A percentile compares a stretch with the other conserved stretches of the same genome.
These are phyloP conservation scores for Ogataea kodamae DNA, from an alignment of 805 yeast genomes.

Conservation along the genomic window DNA sequence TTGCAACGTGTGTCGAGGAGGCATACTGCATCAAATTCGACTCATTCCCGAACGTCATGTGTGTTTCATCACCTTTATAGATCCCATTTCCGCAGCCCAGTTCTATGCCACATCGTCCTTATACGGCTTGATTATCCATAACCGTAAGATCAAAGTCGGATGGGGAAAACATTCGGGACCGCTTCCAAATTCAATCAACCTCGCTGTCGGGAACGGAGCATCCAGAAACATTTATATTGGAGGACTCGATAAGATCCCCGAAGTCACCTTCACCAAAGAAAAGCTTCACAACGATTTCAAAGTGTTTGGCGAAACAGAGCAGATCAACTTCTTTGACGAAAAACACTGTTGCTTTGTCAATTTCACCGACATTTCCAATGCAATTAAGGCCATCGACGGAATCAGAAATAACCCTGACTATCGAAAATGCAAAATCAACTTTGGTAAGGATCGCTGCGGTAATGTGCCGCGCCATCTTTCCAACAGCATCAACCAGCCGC, in stretches of 20 bases:
- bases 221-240: constrained; percentile 92
- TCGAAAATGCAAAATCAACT: constrained; percentile 73
- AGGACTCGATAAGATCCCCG: constrained; percentile 33
- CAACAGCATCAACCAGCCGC: constrained; percentile 32
- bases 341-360: constrained; percentile 89
- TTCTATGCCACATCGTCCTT: constrained; percentile 91
- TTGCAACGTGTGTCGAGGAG: constrained; percentile 95
- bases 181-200: constrained; percentile 75
- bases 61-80: constrained; percentile 92
- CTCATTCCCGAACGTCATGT: constrained; percentile 82
- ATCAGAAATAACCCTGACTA: constrained; percentile 72
- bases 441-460: constrained; percentile 95
- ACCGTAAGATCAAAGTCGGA: constrained; percentile 84
- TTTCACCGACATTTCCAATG: constrained; percentile 86
- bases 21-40: constrained; percentile 79
- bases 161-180: constrained; percentile 99
- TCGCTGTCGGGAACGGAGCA: constrained; percentile 93
- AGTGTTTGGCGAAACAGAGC: constrained; percentile 92
- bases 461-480: constrained; percentile 86
- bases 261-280: constrained; percentile 29
- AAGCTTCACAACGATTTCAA: constrained; percentile 70
- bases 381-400: constrained; percentile 89
- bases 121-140: constrained; percentile 83
- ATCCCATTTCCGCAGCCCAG: constrained; percentile 96
- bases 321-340: constrained; percentile 80